phyloP scores from a whole-genome alignment of 495 filamentous ascomycete genomes.

The Talaromyces nanjingensis region DNA sequence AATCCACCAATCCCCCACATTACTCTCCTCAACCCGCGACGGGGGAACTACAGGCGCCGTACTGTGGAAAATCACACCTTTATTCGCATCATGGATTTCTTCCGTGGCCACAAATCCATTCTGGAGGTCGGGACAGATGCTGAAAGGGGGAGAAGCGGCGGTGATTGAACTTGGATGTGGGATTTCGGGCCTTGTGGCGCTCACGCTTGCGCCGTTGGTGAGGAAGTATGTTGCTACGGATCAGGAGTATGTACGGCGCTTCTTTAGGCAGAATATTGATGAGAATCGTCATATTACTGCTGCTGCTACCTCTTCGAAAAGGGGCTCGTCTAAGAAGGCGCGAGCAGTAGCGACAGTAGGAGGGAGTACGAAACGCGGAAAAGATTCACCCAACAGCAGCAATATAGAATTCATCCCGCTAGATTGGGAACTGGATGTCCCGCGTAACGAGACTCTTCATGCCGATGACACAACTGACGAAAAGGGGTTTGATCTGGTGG shows the following conservation, averaged over 20 bases:
- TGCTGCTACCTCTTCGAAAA: neutral
- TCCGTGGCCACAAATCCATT: conserved; percentile 52
- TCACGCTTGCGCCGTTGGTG: conserved; percentile 56
- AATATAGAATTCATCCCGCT: conserved; percentile 37
- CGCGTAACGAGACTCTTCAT: conserved; percentile 23
- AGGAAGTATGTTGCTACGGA: conserved; percentile 74
- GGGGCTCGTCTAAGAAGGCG: neutral
- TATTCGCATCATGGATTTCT: conserved; percentile 76
- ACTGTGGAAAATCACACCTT: conserved; percentile 88
- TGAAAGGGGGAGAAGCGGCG: conserved; percentile 38
- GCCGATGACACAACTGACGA: conserved; percentile 13
- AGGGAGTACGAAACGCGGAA: neutral
- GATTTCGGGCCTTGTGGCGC: conserved; percentile 67
- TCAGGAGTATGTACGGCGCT: conserved; percentile 72
- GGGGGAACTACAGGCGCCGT: conserved; percentile 93
- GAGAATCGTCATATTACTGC: conserved; percentile 41
- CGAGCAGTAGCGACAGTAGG: neutral
- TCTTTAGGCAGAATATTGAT: conserved; percentile 67
- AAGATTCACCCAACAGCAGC: neutral
- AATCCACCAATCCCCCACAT: conserved; percentile 77
- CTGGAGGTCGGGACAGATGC: conserved; percentile 35
- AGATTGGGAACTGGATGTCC: conserved; percentile 39
- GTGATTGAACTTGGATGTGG: conserved; percentile 85
- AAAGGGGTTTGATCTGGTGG: conserved; percentile 48
- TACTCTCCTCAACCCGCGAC: conserved; percentile 68